phyloP scores from a whole-genome alignment of 805 yeast species.

The Debaryomyces castellii region DNA sequence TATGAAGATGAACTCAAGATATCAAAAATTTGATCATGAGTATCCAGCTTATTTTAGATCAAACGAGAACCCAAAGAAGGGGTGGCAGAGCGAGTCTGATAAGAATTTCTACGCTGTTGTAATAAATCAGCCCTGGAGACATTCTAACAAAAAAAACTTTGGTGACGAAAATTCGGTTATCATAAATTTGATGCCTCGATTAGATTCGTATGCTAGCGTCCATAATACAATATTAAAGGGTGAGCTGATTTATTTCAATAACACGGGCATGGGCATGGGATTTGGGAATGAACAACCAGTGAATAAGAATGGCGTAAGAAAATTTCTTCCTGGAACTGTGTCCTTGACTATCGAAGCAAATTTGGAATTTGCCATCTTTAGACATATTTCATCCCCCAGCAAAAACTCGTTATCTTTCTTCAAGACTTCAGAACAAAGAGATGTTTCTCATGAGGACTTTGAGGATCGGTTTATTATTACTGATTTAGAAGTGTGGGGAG shows the following conservation, averaged over 20 bases:
- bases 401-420: constrained; percentile 24
- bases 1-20: constrained; percentile 42
- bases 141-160: constrained; percentile 68
- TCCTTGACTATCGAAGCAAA: constrained; percentile 76
- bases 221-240: constrained; percentile 31
- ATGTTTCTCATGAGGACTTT: constrained; percentile 28
- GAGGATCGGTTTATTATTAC: constrained; percentile 73
- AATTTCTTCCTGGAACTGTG: constrained; percentile 69
- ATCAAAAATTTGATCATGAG: constrained; percentile 48
- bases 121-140: constrained; percentile 72
- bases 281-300: constrained; percentile 71
- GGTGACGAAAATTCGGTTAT: constrained; percentile 62
- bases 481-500: constrained; percentile 89
- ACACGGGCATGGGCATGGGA: constrained; percentile 78
- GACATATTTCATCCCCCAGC: constrained; percentile 52
- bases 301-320: constrained; percentile 43
- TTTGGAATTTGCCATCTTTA: constrained; percentile 77
- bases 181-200: constrained; percentile 66
- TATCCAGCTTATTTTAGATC: constrained; percentile 40
- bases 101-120: constrained; percentile 62
- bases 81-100: constrained; percentile 42
- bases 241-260: constrained; percentile 62
- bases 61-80: constrained; percentile 17
- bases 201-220: constrained; percentile 45
- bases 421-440: constrained; percentile 19